Conservation (phyloP, 306 rosid species). For the Pyrus bretschneideri region DNA sequence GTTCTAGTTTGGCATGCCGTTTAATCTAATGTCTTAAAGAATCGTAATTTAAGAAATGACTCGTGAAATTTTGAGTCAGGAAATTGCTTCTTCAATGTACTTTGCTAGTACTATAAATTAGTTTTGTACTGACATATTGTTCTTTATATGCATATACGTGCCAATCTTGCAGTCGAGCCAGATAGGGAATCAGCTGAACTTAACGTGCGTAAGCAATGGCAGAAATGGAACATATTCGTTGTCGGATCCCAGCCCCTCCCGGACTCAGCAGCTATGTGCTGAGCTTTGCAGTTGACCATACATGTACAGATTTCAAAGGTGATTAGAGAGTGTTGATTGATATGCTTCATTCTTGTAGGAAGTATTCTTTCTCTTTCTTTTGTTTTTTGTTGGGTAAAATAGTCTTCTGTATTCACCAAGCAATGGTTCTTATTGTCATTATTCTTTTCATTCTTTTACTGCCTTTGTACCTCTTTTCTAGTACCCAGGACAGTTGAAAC, state of each 20-base stretch:
- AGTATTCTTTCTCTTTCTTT: background rate
- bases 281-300: conserved; percentile 44
- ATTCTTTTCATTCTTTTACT: background rate
- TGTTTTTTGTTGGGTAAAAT: background rate
- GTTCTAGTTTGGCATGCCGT: background rate
- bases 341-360: conserved; percentile 20
- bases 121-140: background rate
- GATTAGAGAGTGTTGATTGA: conserved; percentile 10
- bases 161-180: conserved; percentile 37
- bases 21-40: background rate
- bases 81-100: background rate
- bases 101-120: background rate
- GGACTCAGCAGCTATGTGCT: conserved; percentile 41
- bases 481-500: background rate
- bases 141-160: background rate
- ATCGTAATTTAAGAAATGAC: background rate
- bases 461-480: background rate
- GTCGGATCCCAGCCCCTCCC: conserved; percentile 21
- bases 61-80: background rate
- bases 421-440: background rate
- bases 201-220: conserved; percentile 60
- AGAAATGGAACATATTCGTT: conserved; percentile 33
- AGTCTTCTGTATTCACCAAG: background rate
- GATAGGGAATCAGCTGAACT: conserved; percentile 47
- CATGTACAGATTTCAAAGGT: background rate